phyloP scores from a whole-genome alignment of 345 rosid species.

The Arabidopsis arenosa region DNA sequence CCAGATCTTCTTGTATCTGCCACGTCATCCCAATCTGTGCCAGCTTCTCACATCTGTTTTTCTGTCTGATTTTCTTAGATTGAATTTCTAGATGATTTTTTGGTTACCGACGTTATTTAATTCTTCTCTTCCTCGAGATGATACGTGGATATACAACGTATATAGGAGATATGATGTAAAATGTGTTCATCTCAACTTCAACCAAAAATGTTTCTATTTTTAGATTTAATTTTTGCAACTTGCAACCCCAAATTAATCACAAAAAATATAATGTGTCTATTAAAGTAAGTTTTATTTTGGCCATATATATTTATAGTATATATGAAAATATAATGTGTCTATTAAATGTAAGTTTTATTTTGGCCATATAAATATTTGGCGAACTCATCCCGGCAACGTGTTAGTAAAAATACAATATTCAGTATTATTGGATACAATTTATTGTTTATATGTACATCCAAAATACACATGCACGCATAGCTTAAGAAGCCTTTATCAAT shows the following conservation, averaged over 20 bases:
- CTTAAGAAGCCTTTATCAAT: constrained; percentile 28
- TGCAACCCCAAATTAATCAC: no score
- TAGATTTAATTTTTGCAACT: no score
- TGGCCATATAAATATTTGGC: not conserved
- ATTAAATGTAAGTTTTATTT: not conserved
- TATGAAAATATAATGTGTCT: no score
- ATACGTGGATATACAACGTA: constrained; percentile 21
- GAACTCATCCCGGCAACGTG: not conserved
- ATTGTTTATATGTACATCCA: constrained; percentile 1
- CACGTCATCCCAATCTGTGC: constrained; percentile 28
- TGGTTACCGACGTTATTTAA: constrained; percentile 31
- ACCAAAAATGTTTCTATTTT: no score
- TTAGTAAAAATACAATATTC: not conserved
- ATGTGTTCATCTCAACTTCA: no score
- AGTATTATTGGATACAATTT: not conserved
- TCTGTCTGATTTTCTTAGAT: constrained; percentile 12
- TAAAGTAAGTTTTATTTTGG: no score
- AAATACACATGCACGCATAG: constrained; percentile 35
- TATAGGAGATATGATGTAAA: no score
- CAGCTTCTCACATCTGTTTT: constrained; percentile 18
- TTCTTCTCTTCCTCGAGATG: not conserved
- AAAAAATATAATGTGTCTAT: no score
- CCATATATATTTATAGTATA: no score
- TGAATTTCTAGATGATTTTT: constrained; percentile 36
- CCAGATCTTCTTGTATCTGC: constrained; percentile 37